These are phyloP conservation scores for Curvularia verruculosa DNA, from an alignment of 2,329 filamentous ascomycete genomes.

Conservation along the genomic window DNA sequence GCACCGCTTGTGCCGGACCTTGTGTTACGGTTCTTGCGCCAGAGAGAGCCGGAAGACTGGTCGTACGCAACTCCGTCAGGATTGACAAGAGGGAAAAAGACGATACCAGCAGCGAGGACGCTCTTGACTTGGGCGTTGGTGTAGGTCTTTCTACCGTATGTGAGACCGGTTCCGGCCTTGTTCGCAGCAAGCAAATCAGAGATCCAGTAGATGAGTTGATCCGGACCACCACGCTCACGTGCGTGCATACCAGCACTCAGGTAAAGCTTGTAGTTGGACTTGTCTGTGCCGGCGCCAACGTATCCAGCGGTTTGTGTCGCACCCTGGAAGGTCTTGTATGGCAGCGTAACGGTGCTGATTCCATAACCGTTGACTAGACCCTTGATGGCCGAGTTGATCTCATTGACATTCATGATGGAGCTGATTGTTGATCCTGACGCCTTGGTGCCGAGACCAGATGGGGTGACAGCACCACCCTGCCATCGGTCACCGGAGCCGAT, in stretches of 20 bases:
- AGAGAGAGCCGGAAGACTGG: constrained; percentile 40
- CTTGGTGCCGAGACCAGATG: constrained; percentile 52
- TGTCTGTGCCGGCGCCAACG: constrained; percentile 55
- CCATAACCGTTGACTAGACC: constrained; percentile 53
- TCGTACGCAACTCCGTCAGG: constrained; percentile 47
- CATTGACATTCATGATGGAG: constrained; percentile 55
- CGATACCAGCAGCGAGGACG: constrained; percentile 60
- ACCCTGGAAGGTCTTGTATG: constrained; percentile 54
- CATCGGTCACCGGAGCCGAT: constrained; percentile 51
- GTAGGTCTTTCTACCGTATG: constrained; percentile 60
- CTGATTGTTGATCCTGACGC: constrained; percentile 46
- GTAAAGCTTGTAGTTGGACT: constrained; percentile 55
- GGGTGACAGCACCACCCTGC: constrained; percentile 50
- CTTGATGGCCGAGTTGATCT: constrained; percentile 54
- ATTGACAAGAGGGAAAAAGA: constrained; percentile 54
- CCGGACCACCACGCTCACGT: constrained; percentile 63
- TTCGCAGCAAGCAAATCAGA: constrained; percentile 63
- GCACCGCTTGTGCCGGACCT: constrained; percentile 47
- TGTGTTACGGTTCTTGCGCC: constrained; percentile 48
- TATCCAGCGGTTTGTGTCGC: constrained; percentile 51
- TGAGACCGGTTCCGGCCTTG: constrained; percentile 56
- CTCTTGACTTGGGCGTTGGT: constrained; percentile 59
- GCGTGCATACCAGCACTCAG: constrained; percentile 63
- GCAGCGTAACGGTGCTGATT: constrained; percentile 52
- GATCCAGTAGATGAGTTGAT: constrained; percentile 64